Percentiles rank a stretch among this genome's conserved stretches.
Conservation (phyloP, 306 rosid genomes). For the Rubus parviflorus region DNA sequence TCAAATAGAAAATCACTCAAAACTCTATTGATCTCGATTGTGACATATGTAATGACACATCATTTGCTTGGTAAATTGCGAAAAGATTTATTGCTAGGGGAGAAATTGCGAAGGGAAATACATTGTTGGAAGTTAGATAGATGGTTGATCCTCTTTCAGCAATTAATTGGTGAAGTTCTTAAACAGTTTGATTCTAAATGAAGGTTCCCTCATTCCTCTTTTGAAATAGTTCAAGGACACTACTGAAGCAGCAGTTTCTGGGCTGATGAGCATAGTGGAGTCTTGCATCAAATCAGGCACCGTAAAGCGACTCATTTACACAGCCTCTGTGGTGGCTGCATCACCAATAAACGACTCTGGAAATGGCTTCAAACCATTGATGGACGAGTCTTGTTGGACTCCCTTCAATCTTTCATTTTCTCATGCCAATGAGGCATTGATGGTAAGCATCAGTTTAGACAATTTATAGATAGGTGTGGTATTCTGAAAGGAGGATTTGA, state of each 20-base stretch:
- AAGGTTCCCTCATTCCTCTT: neutral
- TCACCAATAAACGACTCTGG: constrained; percentile 45
- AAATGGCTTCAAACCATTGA: constrained; percentile 19
- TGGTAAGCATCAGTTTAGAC: neutral
- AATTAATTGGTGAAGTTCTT: too few species aligned
- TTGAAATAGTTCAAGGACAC: constrained; percentile 4
- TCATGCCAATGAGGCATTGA: neutral
- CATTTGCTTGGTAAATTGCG: too few species aligned
- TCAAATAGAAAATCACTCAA: neutral
- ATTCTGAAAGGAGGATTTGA: neutral
- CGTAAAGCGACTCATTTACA: constrained; percentile 51
- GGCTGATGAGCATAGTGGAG: constrained; percentile 12
- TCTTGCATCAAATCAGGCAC: constrained; percentile 41
- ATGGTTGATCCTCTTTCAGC: too few species aligned
- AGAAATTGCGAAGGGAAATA: too few species aligned
- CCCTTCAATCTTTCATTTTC: constrained; percentile 11
- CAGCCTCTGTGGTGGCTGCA: constrained; percentile 38
- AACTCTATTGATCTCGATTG: too few species aligned
- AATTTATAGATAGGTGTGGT: neutral
- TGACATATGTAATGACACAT: too few species aligned
- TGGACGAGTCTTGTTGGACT: constrained; percentile 31
- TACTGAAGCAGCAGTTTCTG: constrained; percentile 28
- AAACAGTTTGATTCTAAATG: neutral
- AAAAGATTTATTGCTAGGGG: too few species aligned
- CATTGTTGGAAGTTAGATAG: too few species aligned